These are phyloP conservation scores for Xylaria sp. DNA, from an alignment of 2,329 filamentous ascomycete genomes.

Conservation along the genomic window DNA sequence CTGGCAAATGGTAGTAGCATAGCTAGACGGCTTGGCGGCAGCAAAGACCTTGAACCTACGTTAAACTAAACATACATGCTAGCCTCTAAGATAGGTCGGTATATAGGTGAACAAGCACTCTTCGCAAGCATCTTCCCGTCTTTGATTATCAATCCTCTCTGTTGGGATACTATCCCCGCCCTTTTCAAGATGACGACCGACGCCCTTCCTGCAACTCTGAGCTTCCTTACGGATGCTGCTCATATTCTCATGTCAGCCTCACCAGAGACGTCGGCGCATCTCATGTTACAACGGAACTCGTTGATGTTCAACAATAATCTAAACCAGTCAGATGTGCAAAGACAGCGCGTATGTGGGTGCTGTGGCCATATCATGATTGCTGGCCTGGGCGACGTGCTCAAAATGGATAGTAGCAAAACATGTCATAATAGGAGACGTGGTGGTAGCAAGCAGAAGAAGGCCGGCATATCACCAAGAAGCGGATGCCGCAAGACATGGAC, in stretches of 20 bases:
- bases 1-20: too few species aligned
- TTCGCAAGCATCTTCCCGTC: background rate
- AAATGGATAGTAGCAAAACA: conserved; percentile 54
- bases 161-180: background rate
- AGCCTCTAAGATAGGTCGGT: background rate
- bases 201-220: conserved; percentile 42
- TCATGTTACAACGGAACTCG: conserved; percentile 64
- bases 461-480: background rate
- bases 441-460: conserved; percentile 4
- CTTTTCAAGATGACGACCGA: conserved; percentile 39
- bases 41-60: background rate
- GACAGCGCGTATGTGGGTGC: conserved; percentile 65
- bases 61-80: background rate
- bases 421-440: conserved; percentile 57
- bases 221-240: conserved; percentile 67
- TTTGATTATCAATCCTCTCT: background rate
- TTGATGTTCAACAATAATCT: conserved; percentile 61
- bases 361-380: conserved; percentile 71
- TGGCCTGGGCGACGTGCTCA: conserved; percentile 57
- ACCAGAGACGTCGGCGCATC: conserved; percentile 67
- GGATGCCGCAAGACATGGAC: conserved; percentile 53
- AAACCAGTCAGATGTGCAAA: conserved; percentile 58
- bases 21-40: background rate
- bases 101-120: background rate
- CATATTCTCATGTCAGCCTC: conserved; percentile 64